These are phyloP conservation scores for Colletotrichum eleusines DNA, from an alignment of 2,329 filamentous ascomycete species.

Conservation along the genomic window DNA sequence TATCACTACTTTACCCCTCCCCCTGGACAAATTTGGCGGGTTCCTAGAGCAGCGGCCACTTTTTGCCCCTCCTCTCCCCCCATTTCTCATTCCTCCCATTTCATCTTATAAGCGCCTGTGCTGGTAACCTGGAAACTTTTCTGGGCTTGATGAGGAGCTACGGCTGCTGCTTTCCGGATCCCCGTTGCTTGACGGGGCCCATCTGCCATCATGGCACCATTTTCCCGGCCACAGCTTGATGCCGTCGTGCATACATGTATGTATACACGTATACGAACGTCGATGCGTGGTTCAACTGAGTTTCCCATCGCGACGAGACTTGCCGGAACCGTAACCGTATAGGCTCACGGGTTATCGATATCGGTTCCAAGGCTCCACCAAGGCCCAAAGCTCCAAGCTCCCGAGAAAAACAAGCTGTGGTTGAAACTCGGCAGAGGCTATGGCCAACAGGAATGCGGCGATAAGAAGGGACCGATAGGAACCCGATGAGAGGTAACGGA, in stretches of 20 bases:
- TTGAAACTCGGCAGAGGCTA: conserved; percentile 14
- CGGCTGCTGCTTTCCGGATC: conserved; percentile 31
- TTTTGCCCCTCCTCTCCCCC: conserved; percentile 31
- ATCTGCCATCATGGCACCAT: conserved; percentile 35
- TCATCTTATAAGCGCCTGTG: not conserved
- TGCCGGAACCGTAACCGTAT: not conserved
- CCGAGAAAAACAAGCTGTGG: conserved; percentile 17
- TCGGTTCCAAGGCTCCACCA: conserved; percentile 19
- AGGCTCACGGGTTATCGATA: conserved; percentile 12
- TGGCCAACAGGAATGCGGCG: conserved; percentile 34
- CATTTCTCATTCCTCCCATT: conserved; percentile 30
- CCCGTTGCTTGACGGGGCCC: conserved; percentile 26
- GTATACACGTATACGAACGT: conserved; percentile 21
- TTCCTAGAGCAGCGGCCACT: conserved; percentile 33
- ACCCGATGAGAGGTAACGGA: conserved; percentile 19
- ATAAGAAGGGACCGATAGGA: conserved; percentile 29
- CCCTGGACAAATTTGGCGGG: conserved; percentile 30
- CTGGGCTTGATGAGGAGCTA: conserved; percentile 6
- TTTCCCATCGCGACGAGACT: not conserved
- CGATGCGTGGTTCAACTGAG: not conserved
- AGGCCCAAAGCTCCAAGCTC: conserved; percentile 22
- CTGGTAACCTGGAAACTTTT: conserved; percentile 13
- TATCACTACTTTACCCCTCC: conserved; percentile 21
- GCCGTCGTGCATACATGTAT: conserved; percentile 6
- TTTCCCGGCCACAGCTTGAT: conserved; percentile 19